Conservation (phyloP, 2,329 filamentous ascomycete species). For the Penicillium occitanis region DNA sequence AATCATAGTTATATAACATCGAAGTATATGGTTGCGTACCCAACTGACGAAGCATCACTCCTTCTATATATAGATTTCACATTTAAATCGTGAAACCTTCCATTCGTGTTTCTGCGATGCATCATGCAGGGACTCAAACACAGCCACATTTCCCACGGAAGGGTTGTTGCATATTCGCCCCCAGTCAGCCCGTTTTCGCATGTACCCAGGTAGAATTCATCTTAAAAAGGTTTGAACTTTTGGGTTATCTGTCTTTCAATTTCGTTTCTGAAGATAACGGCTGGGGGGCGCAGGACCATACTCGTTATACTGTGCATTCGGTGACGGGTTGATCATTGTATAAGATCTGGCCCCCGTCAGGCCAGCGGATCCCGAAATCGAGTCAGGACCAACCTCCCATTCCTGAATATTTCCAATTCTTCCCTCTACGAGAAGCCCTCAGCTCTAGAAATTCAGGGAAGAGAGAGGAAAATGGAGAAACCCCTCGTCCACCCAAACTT, state of each 20-base stretch:
- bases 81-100: not conserved
- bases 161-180: not conserved
- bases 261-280: too few relatives aligned
- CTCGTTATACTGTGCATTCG: not conserved
- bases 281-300: not conserved
- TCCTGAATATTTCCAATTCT: not conserved
- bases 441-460: not conserved
- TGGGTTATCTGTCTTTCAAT: not conserved
- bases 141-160: not conserved
- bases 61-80: not conserved
- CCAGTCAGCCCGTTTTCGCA: not conserved
- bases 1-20: not conserved
- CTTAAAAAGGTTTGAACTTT: not conserved
- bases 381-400: not conserved
- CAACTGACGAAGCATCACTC: not conserved
- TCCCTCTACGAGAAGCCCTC: not conserved
- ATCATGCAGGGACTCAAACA: slow-evolving; percentile 4
- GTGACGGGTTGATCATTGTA: not conserved
- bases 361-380: not conserved
- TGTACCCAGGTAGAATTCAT: not conserved
- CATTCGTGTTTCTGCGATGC: slow-evolving; percentile 1
- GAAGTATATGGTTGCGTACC: not conserved
- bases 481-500: not conserved
- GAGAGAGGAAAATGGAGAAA: not conserved
- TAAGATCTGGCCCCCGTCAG: not conserved